phyloP scores from a whole-genome alignment of 441 rosid species.

The Viola pubescens region DNA sequence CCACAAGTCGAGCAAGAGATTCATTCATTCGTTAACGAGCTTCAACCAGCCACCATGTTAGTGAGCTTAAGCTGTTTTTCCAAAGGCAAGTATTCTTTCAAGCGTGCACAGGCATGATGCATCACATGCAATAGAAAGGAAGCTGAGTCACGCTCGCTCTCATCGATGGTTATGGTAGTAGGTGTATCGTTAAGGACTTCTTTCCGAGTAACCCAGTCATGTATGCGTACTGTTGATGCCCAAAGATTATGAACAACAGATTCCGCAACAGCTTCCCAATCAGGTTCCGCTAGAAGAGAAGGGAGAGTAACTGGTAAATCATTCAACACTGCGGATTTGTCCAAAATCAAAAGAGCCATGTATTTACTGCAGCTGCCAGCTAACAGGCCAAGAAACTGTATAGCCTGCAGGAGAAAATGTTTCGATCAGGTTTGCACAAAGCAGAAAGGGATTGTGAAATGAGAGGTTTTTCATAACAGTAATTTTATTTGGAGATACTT shows the following conservation, averaged over 20 bases:
- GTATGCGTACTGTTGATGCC: slow-evolving; percentile 55
- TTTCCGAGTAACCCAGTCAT: slow-evolving; percentile 33
- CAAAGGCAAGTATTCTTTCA: slow-evolving; percentile 55
- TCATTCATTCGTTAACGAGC: not conserved
- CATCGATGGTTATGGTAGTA: slow-evolving; percentile 30
- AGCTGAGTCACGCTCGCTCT: slow-evolving; percentile 38
- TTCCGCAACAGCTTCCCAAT: slow-evolving; percentile 52
- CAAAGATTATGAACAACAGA: slow-evolving; percentile 43
- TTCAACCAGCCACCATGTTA: slow-evolving; percentile 32
- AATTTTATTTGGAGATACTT: slow-evolving; percentile 16
- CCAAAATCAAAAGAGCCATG: slow-evolving; percentile 75
- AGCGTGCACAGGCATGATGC: slow-evolving; percentile 48
- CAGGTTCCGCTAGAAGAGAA: slow-evolving; percentile 50
- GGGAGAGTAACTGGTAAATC: slow-evolving; percentile 73
- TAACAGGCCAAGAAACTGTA: slow-evolving; percentile 63
- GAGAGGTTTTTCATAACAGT: slow-evolving; percentile 2
- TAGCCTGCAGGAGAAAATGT: slow-evolving; percentile 40
- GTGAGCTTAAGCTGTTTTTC: slow-evolving; percentile 74
- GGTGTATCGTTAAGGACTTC: slow-evolving; percentile 19
- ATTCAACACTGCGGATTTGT: slow-evolving; percentile 40
- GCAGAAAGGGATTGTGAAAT: not conserved
- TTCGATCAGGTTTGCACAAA: no score
- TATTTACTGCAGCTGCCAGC: slow-evolving; percentile 80
- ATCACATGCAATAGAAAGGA: slow-evolving; percentile 38
- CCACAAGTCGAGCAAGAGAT: no score